phyloP scores from a whole-genome alignment of 202 grass and related monocot genomes.

The Musa balbisiana region DNA sequence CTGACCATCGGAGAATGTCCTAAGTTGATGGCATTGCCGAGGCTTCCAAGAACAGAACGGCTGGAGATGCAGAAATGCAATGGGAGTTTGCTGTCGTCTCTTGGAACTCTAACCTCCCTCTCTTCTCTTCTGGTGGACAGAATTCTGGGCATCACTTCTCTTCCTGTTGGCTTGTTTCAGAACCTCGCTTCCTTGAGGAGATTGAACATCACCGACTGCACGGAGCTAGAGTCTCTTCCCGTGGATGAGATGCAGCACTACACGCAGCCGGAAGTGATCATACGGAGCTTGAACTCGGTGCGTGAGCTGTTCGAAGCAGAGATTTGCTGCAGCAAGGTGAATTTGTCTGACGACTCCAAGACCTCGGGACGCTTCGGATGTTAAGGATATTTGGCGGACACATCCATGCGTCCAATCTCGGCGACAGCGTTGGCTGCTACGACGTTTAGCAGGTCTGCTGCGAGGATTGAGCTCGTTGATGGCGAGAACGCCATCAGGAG shows the following conservation, averaged over 20 bases:
- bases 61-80: conserved; percentile 11
- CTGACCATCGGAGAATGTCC: conserved; percentile 16
- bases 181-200: conserved; percentile 13
- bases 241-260: conserved; percentile 17
- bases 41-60: conserved; percentile 16
- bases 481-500: conserved; percentile 6
- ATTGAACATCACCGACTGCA: conserved; percentile 10
- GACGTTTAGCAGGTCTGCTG: conserved; percentile 15
- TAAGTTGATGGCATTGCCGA: conserved; percentile 17
- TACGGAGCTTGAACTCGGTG: conserved; percentile 16
- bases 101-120: conserved; percentile 10
- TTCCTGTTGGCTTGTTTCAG: conserved; percentile 2
- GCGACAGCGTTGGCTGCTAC: conserved; percentile 10
- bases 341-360: conserved; percentile 19
- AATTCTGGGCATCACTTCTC: conserved; percentile 5
- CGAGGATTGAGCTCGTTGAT: conserved; percentile 10
- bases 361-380: conserved; percentile 16
- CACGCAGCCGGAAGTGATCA: conserved; percentile 17
- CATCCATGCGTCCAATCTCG: not conserved
- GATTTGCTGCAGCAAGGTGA: conserved; percentile 11
- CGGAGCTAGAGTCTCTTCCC: conserved; percentile 18
- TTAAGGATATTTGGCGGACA: conserved; percentile 15
- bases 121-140: conserved; percentile 26
- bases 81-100: not conserved
- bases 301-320: conserved; percentile 18